A percentile compares a stretch with the other conserved stretches of the same genome.
phyloP scores from a whole-genome alignment of 371 early-diverging fungal species.

The Mortierella polycephala region DNA sequence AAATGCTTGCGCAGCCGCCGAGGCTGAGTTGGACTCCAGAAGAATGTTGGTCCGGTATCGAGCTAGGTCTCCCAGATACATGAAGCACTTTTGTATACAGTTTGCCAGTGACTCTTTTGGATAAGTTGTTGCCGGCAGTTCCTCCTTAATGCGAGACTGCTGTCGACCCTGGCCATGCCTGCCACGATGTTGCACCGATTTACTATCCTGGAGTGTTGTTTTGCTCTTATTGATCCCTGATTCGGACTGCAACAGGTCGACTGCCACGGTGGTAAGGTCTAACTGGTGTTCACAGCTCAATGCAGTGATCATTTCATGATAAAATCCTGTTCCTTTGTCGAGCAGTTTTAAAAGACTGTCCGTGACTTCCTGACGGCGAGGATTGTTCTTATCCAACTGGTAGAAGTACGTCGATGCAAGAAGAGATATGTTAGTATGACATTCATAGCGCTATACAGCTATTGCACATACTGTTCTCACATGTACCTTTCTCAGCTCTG shows the following conservation, averaged over 20 bases:
- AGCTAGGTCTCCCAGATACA: constrained; percentile 57
- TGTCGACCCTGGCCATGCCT: constrained; percentile 23
- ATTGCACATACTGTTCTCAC: neutral
- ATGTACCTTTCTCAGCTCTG: constrained; percentile 46
- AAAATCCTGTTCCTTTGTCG: constrained; percentile 52
- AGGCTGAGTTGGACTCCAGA: constrained; percentile 28
- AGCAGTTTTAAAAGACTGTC: constrained; percentile 38
- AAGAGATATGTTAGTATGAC: neutral
- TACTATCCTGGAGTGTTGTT: constrained; percentile 4
- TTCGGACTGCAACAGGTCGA: constrained; percentile 24
- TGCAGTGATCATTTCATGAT: constrained; percentile 38
- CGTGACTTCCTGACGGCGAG: constrained; percentile 38
- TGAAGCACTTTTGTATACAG: constrained; percentile 57
- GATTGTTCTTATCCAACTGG: constrained; percentile 24
- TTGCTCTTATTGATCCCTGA: constrained; percentile 11
- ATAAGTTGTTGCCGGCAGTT: constrained; percentile 5
- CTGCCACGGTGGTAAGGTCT: constrained; percentile 31
- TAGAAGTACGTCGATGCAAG: neutral
- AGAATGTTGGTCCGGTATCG: constrained; percentile 54
- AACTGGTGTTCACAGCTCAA: constrained; percentile 38
- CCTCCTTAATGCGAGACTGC: constrained; percentile 30
- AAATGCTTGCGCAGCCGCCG: constrained; percentile 2
- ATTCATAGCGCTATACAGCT: neutral
- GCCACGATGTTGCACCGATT: constrained; percentile 1
- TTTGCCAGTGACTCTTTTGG: constrained; percentile 46